Conservation (phyloP, 2,329 filamentous ascomycete species). For the Verticillium nubilum region DNA sequence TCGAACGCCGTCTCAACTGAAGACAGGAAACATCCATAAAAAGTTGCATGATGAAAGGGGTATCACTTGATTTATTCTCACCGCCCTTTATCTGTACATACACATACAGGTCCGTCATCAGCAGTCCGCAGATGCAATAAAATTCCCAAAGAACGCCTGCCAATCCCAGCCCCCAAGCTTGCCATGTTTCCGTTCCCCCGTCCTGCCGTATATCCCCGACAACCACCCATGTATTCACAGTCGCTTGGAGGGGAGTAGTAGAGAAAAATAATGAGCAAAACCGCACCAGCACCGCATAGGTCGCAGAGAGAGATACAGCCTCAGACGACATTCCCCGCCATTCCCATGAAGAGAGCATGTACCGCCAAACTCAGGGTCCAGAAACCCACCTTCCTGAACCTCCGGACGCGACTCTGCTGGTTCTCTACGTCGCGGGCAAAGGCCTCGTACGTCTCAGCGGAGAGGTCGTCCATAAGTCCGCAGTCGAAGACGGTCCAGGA, state of each 20-base stretch:
- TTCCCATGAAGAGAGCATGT: slow-evolving; percentile 90
- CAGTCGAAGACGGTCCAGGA: slow-evolving; percentile 94
- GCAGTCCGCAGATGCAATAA: neutral
- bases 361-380: slow-evolving; percentile 92
- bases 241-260: neutral
- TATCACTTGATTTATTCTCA: neutral
- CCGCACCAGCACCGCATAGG: neutral
- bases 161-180: neutral
- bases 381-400: slow-evolving; percentile 92
- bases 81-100: neutral
- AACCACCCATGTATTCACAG: slow-evolving; percentile 1
- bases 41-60: neutral
- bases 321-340: slow-evolving; percentile 73
- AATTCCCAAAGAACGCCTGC: neutral
- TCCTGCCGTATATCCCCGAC: neutral
- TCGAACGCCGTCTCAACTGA: neutral
- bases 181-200: neutral
- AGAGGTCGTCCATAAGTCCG: slow-evolving; percentile 88
- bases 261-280: neutral
- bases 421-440: slow-evolving; percentile 90
- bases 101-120: neutral
- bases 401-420: slow-evolving; percentile 75
- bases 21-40: neutral
- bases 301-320: neutral
- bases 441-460: slow-evolving; percentile 88